phyloP scores from a whole-genome alignment of 805 yeast genomes.

The Suhomyces emberorum region DNA sequence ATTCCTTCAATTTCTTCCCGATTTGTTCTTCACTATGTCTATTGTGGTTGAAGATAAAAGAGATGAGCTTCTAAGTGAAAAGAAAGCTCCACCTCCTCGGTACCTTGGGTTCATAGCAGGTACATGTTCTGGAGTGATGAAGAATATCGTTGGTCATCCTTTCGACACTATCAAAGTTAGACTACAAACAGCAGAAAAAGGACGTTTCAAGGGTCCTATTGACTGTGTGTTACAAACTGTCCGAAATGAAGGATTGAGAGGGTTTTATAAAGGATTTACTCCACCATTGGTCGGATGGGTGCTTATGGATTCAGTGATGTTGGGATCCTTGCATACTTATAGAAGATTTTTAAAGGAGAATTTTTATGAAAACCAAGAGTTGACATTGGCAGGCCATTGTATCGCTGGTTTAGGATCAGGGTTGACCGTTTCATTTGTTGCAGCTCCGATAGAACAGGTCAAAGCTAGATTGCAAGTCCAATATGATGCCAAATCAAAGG shows the following conservation, averaged over 20 bases:
- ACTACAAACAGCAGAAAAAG: slow-evolving; percentile 61
- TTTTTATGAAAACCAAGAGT: slow-evolving; percentile 54
- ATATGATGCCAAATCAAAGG: slow-evolving; percentile 67
- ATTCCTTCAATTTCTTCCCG: too few species aligned
- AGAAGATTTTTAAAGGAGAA: slow-evolving; percentile 62
- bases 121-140: slow-evolving; percentile 79
- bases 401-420: slow-evolving; percentile 83
- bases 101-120: slow-evolving; percentile 86
- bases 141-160: slow-evolving; percentile 90
- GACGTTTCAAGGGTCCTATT: slow-evolving; percentile 71
- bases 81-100: slow-evolving; percentile 38
- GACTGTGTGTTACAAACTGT: slow-evolving; percentile 77
- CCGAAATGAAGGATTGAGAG: slow-evolving; percentile 69
- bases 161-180: slow-evolving; percentile 89
- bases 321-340: slow-evolving; percentile 81
- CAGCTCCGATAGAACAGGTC: slow-evolving; percentile 89
- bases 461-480: slow-evolving; percentile 89
- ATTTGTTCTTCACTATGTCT: slow-evolving; percentile 19
- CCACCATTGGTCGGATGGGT: slow-evolving; percentile 96
- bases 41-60: slow-evolving; percentile 26
- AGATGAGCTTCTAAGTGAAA: slow-evolving; percentile 17
- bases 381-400: slow-evolving; percentile 74
- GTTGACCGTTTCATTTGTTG: slow-evolving; percentile 90
- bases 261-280: slow-evolving; percentile 85
- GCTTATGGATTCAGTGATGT: slow-evolving; percentile 86